A percentile compares a stretch with the other conserved stretches of the same genome.
Evolutionary conservation across 179 eudicot genomes (phyloP).

Genomic region (Patellifolia procumbens): DNA sequence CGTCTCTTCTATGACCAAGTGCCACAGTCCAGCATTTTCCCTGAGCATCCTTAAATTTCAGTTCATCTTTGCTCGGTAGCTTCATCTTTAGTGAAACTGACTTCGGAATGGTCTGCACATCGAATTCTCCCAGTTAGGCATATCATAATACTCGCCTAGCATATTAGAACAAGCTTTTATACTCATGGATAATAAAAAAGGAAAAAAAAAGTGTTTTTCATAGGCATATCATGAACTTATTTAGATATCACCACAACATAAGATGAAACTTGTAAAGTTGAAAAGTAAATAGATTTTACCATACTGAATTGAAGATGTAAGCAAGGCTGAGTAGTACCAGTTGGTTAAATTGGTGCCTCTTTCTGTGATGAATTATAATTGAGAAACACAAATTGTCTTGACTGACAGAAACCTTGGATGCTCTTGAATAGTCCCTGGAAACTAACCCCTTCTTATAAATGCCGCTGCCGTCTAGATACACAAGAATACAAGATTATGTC

Average conservation of each 20-base stretch:
- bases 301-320: too few relatives aligned
- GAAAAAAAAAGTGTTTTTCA: too few relatives aligned
- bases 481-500: not conserved
- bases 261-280: not conserved
- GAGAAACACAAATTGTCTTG: constrained; percentile 19
- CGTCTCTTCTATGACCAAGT: constrained; percentile 25
- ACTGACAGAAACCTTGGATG: constrained; percentile 8
- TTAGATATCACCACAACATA: too few relatives aligned
- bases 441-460: constrained; percentile 13
- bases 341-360: constrained; percentile 25
- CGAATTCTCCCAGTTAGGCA: not conserved
- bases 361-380: constrained; percentile 22
- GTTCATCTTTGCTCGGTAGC: constrained; percentile 15
- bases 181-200: not conserved
- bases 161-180: not conserved
- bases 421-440: not conserved
- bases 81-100: constrained; percentile 21
- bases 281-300: not conserved
- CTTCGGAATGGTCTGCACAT: constrained; percentile 26
- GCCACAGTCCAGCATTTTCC: constrained; percentile 31
- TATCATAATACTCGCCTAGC: not conserved
- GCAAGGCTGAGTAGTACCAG: constrained; percentile 14
- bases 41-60: constrained; percentile 26
- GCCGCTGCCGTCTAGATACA: constrained; percentile 25
- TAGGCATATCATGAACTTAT: too few relatives aligned